Conservation (phyloP, 768 basidiomycete species). For the Tricholoma terreum region DNA sequence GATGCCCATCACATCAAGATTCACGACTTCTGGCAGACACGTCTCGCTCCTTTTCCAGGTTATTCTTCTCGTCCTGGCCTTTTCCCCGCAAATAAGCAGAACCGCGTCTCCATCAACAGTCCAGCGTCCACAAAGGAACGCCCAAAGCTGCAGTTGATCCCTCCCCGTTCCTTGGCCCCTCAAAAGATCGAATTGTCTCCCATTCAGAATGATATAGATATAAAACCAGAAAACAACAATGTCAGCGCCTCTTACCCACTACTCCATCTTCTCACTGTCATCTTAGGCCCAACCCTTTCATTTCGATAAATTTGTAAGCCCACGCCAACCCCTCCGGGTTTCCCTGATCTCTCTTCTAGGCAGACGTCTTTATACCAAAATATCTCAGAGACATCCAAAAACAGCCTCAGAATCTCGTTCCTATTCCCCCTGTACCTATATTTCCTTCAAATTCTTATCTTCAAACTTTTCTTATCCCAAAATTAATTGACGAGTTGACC, state of each 20-base stretch:
- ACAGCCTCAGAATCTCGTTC: conserved; percentile 38
- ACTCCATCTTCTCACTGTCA: not conserved
- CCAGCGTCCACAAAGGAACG: conserved; percentile 2
- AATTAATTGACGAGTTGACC: conserved; percentile 30
- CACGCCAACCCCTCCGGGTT: not conserved
- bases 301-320: conserved; percentile 45
- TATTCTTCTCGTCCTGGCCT: conserved; percentile 34
- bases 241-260: conserved; percentile 7
- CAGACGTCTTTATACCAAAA: conserved; percentile 46
- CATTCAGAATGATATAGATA: conserved; percentile 1
- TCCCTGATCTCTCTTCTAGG: conserved; percentile 24
- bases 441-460: conserved; percentile 43
- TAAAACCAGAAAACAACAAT: conserved; percentile 6
- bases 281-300: conserved; percentile 16
- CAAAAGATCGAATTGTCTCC: conserved; percentile 2
- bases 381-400: conserved; percentile 50
- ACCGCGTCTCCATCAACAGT: conserved; percentile 7
- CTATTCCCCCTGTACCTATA: conserved; percentile 39
- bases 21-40: conserved; percentile 39
- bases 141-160: conserved; percentile 12
- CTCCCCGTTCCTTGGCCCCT: conserved; percentile 17
- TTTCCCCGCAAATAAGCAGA: conserved; percentile 21
- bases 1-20: conserved; percentile 11
- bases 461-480: conserved; percentile 37
- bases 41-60: conserved; percentile 42